A percentile compares a stretch with the other conserved stretches of the same genome.
Conservation (phyloP, 2,329 filamentous ascomycete species). For the Epichloe hybrida region DNA sequence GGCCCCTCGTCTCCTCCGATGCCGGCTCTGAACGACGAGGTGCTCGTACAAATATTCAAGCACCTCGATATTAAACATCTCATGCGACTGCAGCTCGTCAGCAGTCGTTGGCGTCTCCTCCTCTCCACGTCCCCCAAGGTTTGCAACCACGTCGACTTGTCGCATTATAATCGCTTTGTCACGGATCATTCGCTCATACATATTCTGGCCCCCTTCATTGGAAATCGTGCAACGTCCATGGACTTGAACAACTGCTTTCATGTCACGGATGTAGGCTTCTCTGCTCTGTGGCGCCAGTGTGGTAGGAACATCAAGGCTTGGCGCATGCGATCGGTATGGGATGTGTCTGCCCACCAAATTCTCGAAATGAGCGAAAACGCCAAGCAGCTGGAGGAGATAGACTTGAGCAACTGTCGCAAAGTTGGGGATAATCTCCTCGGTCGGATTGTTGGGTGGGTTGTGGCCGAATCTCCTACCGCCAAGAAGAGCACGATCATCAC, state of each 20-base stretch:
- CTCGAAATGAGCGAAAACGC: constrained; percentile 88
- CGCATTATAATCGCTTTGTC: constrained; percentile 64
- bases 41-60: constrained; percentile 61
- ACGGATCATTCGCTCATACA: constrained; percentile 66
- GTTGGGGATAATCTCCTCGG: constrained; percentile 90
- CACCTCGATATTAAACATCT: constrained; percentile 67
- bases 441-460: constrained; percentile 86
- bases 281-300: constrained; percentile 60
- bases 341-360: constrained; percentile 87
- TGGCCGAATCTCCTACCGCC: constrained; percentile 55
- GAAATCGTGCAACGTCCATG: constrained; percentile 57
- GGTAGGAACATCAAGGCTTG: constrained; percentile 64
- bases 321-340: constrained; percentile 98
- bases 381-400: constrained; percentile 78
- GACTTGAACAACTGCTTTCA: constrained; percentile 97
- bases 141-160: constrained; percentile 62
- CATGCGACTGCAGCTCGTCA: constrained; percentile 63
- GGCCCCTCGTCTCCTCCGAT: constrained; percentile 15
- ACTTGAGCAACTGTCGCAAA: constrained; percentile 94
- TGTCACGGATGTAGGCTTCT: constrained; percentile 87
- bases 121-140: constrained; percentile 62
- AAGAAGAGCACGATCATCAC: constrained; percentile 38
- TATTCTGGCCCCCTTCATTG: constrained; percentile 75
- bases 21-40: constrained; percentile 38
- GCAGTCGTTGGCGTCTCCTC: constrained; percentile 68